These are phyloP conservation scores for Camelina laxa DNA, from an alignment of 345 rosid species.

Conservation along the genomic window DNA sequence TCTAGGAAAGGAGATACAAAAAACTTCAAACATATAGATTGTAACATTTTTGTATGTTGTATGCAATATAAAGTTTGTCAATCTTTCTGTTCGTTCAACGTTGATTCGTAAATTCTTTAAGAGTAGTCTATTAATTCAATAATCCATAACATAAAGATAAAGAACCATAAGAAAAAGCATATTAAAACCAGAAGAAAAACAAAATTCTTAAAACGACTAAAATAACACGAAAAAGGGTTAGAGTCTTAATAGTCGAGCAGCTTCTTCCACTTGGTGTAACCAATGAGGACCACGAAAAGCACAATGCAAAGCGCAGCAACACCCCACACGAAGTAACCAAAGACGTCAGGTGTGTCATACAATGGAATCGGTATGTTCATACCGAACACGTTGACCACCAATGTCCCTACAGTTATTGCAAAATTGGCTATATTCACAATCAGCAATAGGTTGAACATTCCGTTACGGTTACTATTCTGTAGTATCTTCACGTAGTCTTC, in stretches of 20 bases:
- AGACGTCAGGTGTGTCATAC: slow-evolving; percentile 47
- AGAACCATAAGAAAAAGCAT: not conserved
- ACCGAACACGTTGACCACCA: slow-evolving; percentile 65
- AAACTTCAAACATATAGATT: not conserved
- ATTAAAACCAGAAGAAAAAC: not conserved
- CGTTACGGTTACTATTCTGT: slow-evolving; percentile 79
- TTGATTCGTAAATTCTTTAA: not conserved
- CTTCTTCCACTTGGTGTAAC: slow-evolving; percentile 90
- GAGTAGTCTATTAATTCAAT: not conserved
- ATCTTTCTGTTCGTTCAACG: slow-evolving; percentile 2
- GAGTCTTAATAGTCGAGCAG: slow-evolving; percentile 43
- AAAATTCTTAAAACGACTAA: not conserved
- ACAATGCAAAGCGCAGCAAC: slow-evolving; percentile 53
- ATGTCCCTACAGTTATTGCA: slow-evolving; percentile 65
- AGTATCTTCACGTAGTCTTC: slow-evolving; percentile 91
- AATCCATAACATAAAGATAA: not conserved
- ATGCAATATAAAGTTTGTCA: not conserved
- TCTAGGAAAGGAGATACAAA: slow-evolving; percentile 1
- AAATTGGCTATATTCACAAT: slow-evolving; percentile 67
- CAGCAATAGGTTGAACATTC: slow-evolving; percentile 77
- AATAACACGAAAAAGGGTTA: too few species aligned
- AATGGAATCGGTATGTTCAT: slow-evolving; percentile 73
- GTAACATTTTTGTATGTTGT: not conserved
- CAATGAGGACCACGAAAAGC: slow-evolving; percentile 64
- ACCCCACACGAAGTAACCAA: slow-evolving; percentile 58